Evolutionary conservation across 345 rosid genomes (phyloP).

Genomic region (Punica granatum): DNA sequence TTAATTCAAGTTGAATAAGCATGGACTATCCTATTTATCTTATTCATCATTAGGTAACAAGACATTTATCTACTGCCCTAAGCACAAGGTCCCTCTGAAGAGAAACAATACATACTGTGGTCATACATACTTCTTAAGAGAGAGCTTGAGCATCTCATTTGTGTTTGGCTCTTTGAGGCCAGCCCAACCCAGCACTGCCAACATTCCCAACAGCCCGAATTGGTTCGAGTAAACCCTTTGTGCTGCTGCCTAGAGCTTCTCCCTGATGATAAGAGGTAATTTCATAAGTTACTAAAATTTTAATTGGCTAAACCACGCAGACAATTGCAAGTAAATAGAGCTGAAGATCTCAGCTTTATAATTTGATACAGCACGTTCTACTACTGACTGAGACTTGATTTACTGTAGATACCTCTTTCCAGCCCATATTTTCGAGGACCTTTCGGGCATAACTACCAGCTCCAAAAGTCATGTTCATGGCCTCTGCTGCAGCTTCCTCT

Average conservation of each 20-base stretch:
- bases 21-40: background rate
- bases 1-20: background rate
- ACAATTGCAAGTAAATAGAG: background rate
- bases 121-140: background rate
- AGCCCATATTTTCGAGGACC: constrained; percentile 79
- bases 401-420: constrained; percentile 56
- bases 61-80: background rate
- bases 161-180: constrained; percentile 37
- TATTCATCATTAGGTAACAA: background rate
- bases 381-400: background rate
- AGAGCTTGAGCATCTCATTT: background rate
- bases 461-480: constrained; percentile 64
- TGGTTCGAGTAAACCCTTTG: constrained; percentile 63
- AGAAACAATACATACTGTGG: background rate
- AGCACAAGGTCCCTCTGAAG: background rate
- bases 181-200: constrained; percentile 75
- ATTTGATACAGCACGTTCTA: background rate
- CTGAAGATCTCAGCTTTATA: background rate
- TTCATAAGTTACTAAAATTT: background rate
- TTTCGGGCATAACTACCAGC: constrained; percentile 73
- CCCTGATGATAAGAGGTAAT: constrained; percentile 35
- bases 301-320: background rate
- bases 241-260: constrained; percentile 53
- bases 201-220: constrained; percentile 57
- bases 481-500: constrained; percentile 64